Evolutionary conservation across 495 filamentous ascomycete genomes (phyloP).

Genomic region (Penicillium macrosclerotiorum): DNA sequence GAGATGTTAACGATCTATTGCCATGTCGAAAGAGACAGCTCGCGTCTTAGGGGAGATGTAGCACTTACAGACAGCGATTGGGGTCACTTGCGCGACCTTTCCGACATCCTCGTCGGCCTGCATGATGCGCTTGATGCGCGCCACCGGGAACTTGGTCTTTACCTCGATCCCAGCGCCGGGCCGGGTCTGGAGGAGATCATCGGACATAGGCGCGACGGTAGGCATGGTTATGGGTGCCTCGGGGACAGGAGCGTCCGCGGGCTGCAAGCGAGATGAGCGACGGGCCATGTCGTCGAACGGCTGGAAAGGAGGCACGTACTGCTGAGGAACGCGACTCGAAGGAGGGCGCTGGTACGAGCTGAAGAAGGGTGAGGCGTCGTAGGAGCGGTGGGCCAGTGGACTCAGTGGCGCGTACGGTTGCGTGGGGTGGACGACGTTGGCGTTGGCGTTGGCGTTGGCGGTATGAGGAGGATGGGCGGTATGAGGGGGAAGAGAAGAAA

Average conservation of each 20-base stretch:
- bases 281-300: slow-evolving; percentile 45
- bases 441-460: neutral
- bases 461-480: too few species aligned
- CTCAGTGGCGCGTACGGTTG: slow-evolving; percentile 36
- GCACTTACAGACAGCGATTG: slow-evolving; percentile 80
- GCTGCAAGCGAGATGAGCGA: slow-evolving; percentile 43
- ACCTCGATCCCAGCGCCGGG: slow-evolving; percentile 61
- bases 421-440: slow-evolving; percentile 14
- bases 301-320: slow-evolving; percentile 36
- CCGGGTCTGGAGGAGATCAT: slow-evolving; percentile 19
- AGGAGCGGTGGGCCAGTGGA: slow-evolving; percentile 41
- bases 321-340: slow-evolving; percentile 29
- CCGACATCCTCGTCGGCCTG: slow-evolving; percentile 98
- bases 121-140: slow-evolving; percentile 99
- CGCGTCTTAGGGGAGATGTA: neutral
- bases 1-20: neutral
- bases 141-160: slow-evolving; percentile 94
- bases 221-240: slow-evolving; percentile 18
- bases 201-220: slow-evolving; percentile 33
- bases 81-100: slow-evolving; percentile 96
- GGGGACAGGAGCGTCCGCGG: slow-evolving; percentile 28
- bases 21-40: neutral
- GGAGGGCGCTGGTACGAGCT: slow-evolving; percentile 32
- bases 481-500: slow-evolving; percentile 19
- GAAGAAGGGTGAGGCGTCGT: slow-evolving; percentile 43